These are phyloP conservation scores for Allomyces javanicus DNA, from an alignment of 192 early-diverging fungal genomes.

Conservation along the genomic window DNA sequence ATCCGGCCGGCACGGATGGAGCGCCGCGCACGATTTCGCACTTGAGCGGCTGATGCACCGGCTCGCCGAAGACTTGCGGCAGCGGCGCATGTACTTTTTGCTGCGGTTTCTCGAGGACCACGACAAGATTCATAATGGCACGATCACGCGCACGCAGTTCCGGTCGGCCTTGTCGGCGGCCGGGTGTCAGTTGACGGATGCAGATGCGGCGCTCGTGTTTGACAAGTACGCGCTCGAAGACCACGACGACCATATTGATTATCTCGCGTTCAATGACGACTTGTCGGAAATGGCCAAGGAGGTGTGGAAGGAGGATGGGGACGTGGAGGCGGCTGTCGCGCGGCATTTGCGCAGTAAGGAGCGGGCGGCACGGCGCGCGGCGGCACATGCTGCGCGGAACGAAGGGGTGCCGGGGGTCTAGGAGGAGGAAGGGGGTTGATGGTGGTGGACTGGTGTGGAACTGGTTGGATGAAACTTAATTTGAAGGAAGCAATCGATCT, in stretches of 20 bases:
- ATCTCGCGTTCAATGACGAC: not conserved
- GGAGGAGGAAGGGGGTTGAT: no score
- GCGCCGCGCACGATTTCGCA: not conserved
- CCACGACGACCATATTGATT: not conserved
- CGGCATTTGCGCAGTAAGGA: no score
- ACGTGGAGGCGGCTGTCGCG: no score
- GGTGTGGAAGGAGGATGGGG: not conserved
- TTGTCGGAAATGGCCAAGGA: not conserved
- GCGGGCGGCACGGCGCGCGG: no score
- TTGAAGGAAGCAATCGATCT: no score
- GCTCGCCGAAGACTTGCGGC: not conserved
- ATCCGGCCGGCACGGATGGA: not conserved
- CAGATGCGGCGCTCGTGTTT: not conserved
- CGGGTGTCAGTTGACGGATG: conserved; percentile 1
- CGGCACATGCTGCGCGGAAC: no score
- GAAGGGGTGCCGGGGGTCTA: no score
- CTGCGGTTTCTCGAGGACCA: not conserved
- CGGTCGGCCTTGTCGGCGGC: not conserved
- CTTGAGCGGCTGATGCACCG: not conserved
- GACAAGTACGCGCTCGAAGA: not conserved
- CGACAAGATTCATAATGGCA: not conserved
- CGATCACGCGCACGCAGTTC: conserved; percentile 2
- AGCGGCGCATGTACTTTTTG: conserved; percentile 2
- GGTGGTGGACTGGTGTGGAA: no score
- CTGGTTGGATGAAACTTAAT: no score